A percentile compares a stretch with the other conserved stretches of the same genome.
Evolutionary conservation across 2,329 filamentous ascomycete genomes (phyloP).

Genomic region (Colletotrichum orbiculare): DNA sequence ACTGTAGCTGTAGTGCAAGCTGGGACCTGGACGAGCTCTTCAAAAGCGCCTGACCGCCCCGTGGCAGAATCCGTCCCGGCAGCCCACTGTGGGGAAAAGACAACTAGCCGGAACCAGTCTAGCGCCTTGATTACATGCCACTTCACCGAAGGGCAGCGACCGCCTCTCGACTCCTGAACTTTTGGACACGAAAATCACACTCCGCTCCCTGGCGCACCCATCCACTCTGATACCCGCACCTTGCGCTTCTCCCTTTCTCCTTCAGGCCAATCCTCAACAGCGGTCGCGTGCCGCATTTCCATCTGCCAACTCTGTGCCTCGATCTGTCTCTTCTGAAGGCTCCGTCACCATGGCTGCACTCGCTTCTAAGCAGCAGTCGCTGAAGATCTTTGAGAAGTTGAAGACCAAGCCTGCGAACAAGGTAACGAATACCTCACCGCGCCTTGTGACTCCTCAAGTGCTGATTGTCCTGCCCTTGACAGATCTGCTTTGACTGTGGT

Average conservation of each 20-base stretch:
- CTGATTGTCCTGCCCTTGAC: slow-evolving; percentile 35
- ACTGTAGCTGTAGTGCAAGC: slow-evolving; percentile 22
- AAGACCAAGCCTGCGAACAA: slow-evolving; percentile 96
- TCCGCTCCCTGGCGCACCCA: slow-evolving; percentile 32
- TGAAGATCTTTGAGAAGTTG: slow-evolving; percentile 97
- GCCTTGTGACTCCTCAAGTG: slow-evolving; percentile 31
- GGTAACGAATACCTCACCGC: slow-evolving; percentile 60
- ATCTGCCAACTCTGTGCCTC: neutral
- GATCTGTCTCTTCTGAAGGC: slow-evolving; percentile 3
- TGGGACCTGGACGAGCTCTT: slow-evolving; percentile 23
- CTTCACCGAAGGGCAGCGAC: slow-evolving; percentile 37
- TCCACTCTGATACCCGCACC: slow-evolving; percentile 22
- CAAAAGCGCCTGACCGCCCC: slow-evolving; percentile 48
- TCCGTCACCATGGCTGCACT: slow-evolving; percentile 69
- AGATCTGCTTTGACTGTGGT: slow-evolving; percentile 99
- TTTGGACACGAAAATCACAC: slow-evolving; percentile 38
- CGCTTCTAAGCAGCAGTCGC: slow-evolving; percentile 93
- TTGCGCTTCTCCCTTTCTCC: slow-evolving; percentile 8
- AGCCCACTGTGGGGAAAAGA: slow-evolving; percentile 31
- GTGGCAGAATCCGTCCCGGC: slow-evolving; percentile 47
- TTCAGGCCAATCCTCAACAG: slow-evolving; percentile 3
- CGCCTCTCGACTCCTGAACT: slow-evolving; percentile 39
- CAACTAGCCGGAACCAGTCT: slow-evolving; percentile 12
- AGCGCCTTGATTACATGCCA: slow-evolving; percentile 36
- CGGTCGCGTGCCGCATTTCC: slow-evolving; percentile 13